phyloP scores from a whole-genome alignment of 441 rosid genomes.

The Gossypium schwendimanii region DNA sequence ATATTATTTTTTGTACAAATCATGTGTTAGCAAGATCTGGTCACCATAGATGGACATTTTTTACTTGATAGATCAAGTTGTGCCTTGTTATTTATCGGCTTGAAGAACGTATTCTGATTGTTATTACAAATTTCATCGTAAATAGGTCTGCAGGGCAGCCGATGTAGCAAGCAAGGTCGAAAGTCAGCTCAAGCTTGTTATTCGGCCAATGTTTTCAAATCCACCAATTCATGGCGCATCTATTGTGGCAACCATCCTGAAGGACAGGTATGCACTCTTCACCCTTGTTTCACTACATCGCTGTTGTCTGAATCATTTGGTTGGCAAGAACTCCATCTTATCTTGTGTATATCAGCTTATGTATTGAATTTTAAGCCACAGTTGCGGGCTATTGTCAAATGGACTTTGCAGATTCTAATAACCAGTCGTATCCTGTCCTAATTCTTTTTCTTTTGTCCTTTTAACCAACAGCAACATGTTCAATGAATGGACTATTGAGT shows the following conservation, averaged over 20 bases:
- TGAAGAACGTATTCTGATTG: not conserved
- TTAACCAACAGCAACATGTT: slow-evolving; percentile 44
- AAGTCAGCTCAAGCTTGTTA: slow-evolving; percentile 82
- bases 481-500: slow-evolving; percentile 80
- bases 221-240: slow-evolving; percentile 79
- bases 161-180: slow-evolving; percentile 81
- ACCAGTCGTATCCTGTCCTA: too few relatives aligned
- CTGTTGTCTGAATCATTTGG: not conserved
- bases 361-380: not conserved
- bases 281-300: not conserved
- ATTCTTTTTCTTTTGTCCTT: not conserved
- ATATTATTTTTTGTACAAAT: not conserved
- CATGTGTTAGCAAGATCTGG: not conserved
- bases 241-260: slow-evolving; percentile 62
- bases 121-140: not conserved
- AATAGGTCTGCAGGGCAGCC: slow-evolving; percentile 77
- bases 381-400: not conserved
- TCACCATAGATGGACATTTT: not conserved
- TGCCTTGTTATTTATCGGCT: not conserved
- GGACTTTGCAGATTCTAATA: not conserved
- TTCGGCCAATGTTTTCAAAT: slow-evolving; percentile 77
- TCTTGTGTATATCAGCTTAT: not conserved
- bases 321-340: not conserved
- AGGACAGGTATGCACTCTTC: slow-evolving; percentile 34
- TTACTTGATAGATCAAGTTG: not conserved